Conservation (phyloP, 495 filamentous ascomycete genomes). For the Xylaria curta region DNA sequence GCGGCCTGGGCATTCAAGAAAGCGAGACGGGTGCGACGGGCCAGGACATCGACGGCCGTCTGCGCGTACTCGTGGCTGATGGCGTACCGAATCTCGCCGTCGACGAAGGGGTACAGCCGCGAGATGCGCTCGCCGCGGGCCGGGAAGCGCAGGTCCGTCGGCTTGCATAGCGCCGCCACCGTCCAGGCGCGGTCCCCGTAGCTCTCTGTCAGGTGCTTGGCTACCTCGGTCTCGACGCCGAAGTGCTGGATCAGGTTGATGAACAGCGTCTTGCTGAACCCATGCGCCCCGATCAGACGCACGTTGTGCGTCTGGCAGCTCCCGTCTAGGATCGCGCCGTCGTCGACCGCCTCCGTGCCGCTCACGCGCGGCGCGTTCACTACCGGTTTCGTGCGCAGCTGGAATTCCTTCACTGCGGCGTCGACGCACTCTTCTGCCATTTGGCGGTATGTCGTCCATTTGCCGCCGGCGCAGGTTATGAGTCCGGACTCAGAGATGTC, state of each 20-base stretch:
- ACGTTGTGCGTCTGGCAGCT: constrained; percentile 91
- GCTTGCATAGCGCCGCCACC: constrained; percentile 81
- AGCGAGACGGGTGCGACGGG: constrained; percentile 83
- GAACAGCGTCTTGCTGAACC: constrained; percentile 93
- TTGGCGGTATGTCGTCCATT: constrained; percentile 99
- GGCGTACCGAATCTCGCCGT: constrained; percentile 93
- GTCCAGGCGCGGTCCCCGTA: constrained; percentile 98
- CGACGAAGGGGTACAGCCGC: constrained; percentile 89
- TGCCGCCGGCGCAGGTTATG: constrained; percentile 93
- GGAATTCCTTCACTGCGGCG: constrained; percentile 79
- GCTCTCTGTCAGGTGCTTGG: constrained; percentile 84
- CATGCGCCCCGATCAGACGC: constrained; percentile 90
- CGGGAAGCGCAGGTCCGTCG: constrained; percentile 85
- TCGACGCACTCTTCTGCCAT: constrained; percentile 99
- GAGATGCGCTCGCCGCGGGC: constrained; percentile 85
- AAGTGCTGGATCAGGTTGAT: constrained; percentile 99
- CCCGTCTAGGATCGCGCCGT: constrained; percentile 79
- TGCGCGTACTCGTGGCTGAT: constrained; percentile 92
- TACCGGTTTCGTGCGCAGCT: constrained; percentile 67
- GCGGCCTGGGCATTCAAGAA: constrained; percentile 97
- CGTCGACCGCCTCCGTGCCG: constrained; percentile 77
- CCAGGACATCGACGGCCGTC: constrained; percentile 90
- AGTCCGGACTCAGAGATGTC: constrained; percentile 86
- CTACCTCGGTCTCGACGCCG: constrained; percentile 93
- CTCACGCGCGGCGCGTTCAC: constrained; percentile 71